Base-by-base conservation (phyloP, 2,329 filamentous ascomycete genomes). In the Xylogone sp. region DNA sequence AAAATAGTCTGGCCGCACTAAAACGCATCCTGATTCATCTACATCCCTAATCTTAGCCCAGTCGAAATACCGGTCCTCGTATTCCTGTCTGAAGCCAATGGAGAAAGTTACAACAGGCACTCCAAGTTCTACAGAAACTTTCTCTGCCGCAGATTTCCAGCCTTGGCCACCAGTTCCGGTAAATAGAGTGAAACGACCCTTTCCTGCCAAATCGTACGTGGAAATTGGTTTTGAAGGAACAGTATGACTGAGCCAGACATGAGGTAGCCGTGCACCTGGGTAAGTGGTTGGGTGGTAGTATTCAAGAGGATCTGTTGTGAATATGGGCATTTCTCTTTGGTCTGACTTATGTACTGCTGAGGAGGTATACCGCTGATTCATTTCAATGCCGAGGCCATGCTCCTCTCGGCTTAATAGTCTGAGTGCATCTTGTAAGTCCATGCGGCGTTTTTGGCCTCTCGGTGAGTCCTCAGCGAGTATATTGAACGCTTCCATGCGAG, bases 61-160 rank as follows among this genome's bases (percentile, higher is more conserved):
- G 50, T 82, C 78, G 50, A 75, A 74, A 62, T 84, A 84, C 0
- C 79, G 69, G 58, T 85, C 82, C 59, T 83, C 75, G 55, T 72
- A 84, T 49, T 85, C 79, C 53, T 78, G 75, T n/a, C 72, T 68
- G 65, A 72, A 79, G 0, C 82, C 82, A 54, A 86, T 78, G 2
- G 68, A 70, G 52, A 77, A 72, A 1, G 65, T 70, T 3, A 69
- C 70, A 24, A 85, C 62, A 0, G 83, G 62, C 0, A 84, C 61
- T 77, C 59, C 13, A 64, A 55, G 19, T 64, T 57, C 0, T 62
- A 61, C 0, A 71, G 73, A 1, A 78, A 61, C 13, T 64, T 55
- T 22, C 64, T 56, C 0, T 62, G 56, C 2, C 77, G 71, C 3
- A 56, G 59, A 4, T 54, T 72, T 76, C 81, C 81, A 84, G 1